phyloP scores from a whole-genome alignment of 495 filamentous ascomycete species.

The Stereocaulon alpinum region DNA sequence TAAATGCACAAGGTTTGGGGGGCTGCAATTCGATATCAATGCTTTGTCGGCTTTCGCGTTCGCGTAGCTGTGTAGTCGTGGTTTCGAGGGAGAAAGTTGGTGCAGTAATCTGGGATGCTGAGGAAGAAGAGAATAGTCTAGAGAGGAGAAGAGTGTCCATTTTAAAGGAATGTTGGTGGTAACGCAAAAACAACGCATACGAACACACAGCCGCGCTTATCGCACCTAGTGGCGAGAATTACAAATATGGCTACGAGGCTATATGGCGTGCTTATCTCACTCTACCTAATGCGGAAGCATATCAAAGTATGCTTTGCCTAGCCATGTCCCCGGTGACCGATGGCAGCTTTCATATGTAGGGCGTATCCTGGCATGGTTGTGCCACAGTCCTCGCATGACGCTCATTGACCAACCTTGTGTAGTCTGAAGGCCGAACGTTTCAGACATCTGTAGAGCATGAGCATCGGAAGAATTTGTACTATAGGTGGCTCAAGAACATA shows the following conservation, averaged over 20 bases:
- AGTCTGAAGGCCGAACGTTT: no score
- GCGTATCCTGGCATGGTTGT: no score
- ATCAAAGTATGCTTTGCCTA: neutral
- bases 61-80: no score
- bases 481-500: no score
- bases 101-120: neutral
- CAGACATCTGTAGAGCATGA: no score
- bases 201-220: constrained; percentile 1
- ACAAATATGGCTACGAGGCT: neutral
- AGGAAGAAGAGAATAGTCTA: neutral
- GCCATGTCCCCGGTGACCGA: neutral
- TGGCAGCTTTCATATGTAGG: no score
- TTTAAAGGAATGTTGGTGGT: neutral
- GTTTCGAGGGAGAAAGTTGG: neutral
- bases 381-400: no score
- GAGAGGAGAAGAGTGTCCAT: neutral
- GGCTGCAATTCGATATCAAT: neutral
- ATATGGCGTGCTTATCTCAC: neutral
- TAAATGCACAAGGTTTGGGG: no score
- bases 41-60: no score
- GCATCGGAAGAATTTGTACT: no score
- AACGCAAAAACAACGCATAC: neutral
- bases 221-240: neutral
- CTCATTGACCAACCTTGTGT: no score
- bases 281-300: neutral